phyloP scores from a whole-genome alignment of 805 yeast species.

The Nakazawaea ernobii region DNA sequence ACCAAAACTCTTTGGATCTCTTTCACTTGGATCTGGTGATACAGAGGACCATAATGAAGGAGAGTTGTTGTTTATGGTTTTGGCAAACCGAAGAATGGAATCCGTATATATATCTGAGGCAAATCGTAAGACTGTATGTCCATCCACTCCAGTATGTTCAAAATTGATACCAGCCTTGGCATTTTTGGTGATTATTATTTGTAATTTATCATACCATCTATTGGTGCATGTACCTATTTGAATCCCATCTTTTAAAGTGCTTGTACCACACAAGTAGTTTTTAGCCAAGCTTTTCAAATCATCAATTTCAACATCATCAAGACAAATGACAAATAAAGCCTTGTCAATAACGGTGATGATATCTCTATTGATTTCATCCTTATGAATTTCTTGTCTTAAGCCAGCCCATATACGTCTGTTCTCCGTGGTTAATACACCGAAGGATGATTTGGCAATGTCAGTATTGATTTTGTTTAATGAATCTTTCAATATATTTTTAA shows the following conservation, averaged over 20 bases:
- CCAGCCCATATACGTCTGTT: conserved; percentile 85
- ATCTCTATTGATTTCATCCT: conserved; percentile 50
- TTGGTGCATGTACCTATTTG: conserved; percentile 94
- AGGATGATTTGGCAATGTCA: conserved; percentile 69
- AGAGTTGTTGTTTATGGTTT: conserved; percentile 67
- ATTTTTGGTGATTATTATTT: conserved; percentile 78
- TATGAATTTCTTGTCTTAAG: conserved; percentile 48
- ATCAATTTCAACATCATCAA: conserved; percentile 70
- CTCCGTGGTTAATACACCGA: conserved; percentile 88
- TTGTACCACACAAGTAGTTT: conserved; percentile 84
- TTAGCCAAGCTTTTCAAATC: conserved; percentile 63
- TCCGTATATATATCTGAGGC: conserved; percentile 91
- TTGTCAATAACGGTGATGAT: conserved; percentile 72
- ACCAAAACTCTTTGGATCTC: conserved; percentile 36
- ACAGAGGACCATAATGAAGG: conserved; percentile 64
- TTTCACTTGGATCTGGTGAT: conserved; percentile 41
- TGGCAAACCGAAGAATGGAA: conserved; percentile 81
- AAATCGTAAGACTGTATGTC: conserved; percentile 85
- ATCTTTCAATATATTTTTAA: conserved; percentile 71
- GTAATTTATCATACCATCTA: conserved; percentile 92
- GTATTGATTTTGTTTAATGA: conserved; percentile 46
- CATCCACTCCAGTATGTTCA: conserved; percentile 94
- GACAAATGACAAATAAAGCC: conserved; percentile 76
- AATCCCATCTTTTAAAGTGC: conserved; percentile 72
- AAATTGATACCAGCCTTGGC: conserved; percentile 92